Conservation (phyloP, 345 rosid genomes). For the Citrus trifoliata region DNA sequence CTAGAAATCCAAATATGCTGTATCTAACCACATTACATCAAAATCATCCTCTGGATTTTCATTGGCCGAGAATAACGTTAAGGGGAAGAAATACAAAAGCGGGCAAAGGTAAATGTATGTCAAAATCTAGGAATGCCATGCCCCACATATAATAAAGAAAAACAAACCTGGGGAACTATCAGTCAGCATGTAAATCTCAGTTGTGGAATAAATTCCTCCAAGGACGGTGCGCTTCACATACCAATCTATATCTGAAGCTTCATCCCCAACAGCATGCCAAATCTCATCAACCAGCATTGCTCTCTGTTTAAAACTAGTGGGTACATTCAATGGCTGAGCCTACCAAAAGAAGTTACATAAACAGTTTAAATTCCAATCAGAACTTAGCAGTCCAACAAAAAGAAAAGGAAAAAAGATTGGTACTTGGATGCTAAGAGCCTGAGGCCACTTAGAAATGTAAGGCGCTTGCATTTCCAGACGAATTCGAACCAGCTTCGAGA, state of each 20-base stretch:
- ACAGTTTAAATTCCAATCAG: background rate
- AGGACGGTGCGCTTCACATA: slow-evolving; percentile 83
- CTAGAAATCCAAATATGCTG: background rate
- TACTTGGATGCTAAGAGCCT: slow-evolving; percentile 95
- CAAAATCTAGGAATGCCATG: background rate
- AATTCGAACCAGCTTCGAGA: slow-evolving; percentile 63
- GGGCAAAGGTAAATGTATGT: background rate
- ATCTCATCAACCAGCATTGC: slow-evolving; percentile 89
- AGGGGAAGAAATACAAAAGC: background rate
- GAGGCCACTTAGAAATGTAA: slow-evolving; percentile 90
- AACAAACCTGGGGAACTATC: slow-evolving; percentile 80
- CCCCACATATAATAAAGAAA: background rate
- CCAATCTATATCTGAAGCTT: slow-evolving; percentile 76
- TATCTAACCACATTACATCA: background rate
- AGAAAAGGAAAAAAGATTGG: background rate
- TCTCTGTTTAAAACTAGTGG: slow-evolving; percentile 85
- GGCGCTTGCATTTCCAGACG: slow-evolving; percentile 94
- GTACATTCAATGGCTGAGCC: slow-evolving; percentile 82
- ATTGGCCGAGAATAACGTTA: background rate
- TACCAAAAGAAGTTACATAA: slow-evolving; percentile 13
- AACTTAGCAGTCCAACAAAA: background rate
- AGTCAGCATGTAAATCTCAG: slow-evolving; percentile 93
- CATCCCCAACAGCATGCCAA: slow-evolving; percentile 83
- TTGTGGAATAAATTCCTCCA: slow-evolving; percentile 92
- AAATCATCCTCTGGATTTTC: background rate